Evolutionary conservation across 2,329 filamentous ascomycete genomes (phyloP), one percentile per base, ranked within the genome.

Genomic region (Fusarium ramigenum): DNA sequence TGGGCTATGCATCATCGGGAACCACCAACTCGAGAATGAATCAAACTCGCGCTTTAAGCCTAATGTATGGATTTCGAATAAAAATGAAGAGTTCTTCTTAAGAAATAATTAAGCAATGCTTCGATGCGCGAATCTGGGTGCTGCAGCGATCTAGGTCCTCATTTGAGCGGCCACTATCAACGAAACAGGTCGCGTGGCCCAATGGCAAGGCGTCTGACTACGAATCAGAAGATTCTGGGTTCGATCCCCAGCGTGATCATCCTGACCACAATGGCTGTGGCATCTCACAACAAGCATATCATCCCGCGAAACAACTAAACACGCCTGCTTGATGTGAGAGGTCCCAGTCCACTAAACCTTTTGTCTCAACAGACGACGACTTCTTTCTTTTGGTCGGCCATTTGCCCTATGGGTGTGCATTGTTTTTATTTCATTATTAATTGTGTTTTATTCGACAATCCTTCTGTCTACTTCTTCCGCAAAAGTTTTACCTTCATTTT

Each of bases 161-260:
- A 39, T 44, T 32, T 25, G 25, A 16, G 30, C 16, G 6, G 2
- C 10, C 9, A 7, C 0, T 3, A 9, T 19, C 30, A 70, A 16
- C 0, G 5, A 69, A 69, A 19, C 5, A 46, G 66, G 66, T 69
- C 66, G 66, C 66, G 66, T 69, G 66, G 66, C 66, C 66, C 66
- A 69, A 69, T 69, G 66, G 67, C 68, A 70, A 70, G 68, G 68
- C 68, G 67, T 70, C 68, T 70, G 68, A 70, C 68, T 70, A 70
- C 68, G 68, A 70, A 70, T 70, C 68, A 70, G 68, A 70, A 70
- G 66, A 70, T 70, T 70, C 66, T 70, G 67, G 68, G 68, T 70
- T 70, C 68, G 68, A 70, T 70, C 68, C 68, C 68, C 61, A 71
- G 61, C 68, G 61, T 70, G 68, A 70, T 70, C 68, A 70, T 52